Conservation (phyloP, 768 basidiomycete genomes). For the Pholiota conissans region DNA sequence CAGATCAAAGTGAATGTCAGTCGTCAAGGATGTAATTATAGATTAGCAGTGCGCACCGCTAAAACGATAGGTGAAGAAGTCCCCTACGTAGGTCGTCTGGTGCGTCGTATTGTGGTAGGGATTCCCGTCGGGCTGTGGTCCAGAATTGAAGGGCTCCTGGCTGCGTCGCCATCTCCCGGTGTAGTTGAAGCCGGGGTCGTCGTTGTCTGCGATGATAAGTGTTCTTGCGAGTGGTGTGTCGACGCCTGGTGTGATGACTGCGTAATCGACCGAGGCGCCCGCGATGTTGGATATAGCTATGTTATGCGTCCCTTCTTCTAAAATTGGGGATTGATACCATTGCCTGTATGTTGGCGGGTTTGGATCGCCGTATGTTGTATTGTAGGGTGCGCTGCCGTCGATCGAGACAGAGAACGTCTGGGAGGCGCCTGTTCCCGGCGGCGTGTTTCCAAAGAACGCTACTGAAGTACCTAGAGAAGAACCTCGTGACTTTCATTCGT, state of each 20-base stretch:
- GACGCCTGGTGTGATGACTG: slow-evolving; percentile 21
- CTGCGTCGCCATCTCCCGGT: slow-evolving; percentile 17
- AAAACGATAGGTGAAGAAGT: slow-evolving; percentile 26
- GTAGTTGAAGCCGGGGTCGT: slow-evolving; percentile 15
- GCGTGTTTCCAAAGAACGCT: slow-evolving; percentile 24
- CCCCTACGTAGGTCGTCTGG: slow-evolving; percentile 18
- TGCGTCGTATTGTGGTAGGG: slow-evolving; percentile 28
- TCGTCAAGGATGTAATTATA: not conserved
- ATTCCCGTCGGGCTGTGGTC: slow-evolving; percentile 16
- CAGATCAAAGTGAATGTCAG: not conserved
- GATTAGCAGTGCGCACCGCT: slow-evolving; percentile 19
- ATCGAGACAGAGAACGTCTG: slow-evolving; percentile 23
- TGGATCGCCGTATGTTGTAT: slow-evolving; percentile 22
- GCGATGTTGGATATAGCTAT: slow-evolving; percentile 22
- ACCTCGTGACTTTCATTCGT: not conserved
- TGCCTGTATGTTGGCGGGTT: slow-evolving; percentile 24
- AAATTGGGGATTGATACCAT: slow-evolving; percentile 26
- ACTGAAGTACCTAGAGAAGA: slow-evolving; percentile 21
- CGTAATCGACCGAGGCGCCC: slow-evolving; percentile 24
- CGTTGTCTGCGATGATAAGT: slow-evolving; percentile 24
- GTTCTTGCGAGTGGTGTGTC: slow-evolving; percentile 19
- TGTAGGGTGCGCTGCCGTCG: slow-evolving; percentile 19
- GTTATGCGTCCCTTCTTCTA: slow-evolving; percentile 24
- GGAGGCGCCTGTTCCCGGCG: slow-evolving; percentile 8
- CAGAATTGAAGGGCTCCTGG: slow-evolving; percentile 16